These are phyloP conservation scores for Glycine soja DNA, from an alignment of 306 rosid species.

Conservation along the genomic window DNA sequence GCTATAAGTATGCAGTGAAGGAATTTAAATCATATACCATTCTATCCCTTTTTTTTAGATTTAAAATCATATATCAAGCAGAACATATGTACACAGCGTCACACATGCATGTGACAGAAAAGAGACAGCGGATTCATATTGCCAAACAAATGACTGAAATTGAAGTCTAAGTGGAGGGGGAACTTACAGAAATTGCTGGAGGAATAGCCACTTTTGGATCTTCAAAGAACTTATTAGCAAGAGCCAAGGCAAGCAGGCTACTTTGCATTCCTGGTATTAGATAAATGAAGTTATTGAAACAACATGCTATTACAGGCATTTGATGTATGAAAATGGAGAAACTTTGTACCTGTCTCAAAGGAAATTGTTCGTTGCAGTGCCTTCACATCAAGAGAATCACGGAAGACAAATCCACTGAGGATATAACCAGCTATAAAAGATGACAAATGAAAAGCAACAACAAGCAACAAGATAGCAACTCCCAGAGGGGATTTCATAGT, in stretches of 20 bases:
- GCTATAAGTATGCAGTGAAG: conserved; percentile 35
- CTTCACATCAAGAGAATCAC: conserved; percentile 64
- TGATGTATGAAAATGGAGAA: conserved; percentile 25
- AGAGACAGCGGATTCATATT: neutral
- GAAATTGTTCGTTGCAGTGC: conserved; percentile 90
- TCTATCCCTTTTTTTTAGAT: neutral
- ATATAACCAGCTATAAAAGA: conserved; percentile 81
- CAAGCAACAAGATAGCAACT: conserved; percentile 62
- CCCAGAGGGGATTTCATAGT: conserved; percentile 84
- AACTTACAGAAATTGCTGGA: conserved; percentile 93
- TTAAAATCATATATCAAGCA: conserved; percentile 16
- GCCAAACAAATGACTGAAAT: neutral
- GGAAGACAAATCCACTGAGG: conserved; percentile 73
- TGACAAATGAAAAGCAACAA: conserved; percentile 74
- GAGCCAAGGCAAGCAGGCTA: conserved; percentile 97
- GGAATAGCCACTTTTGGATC: conserved; percentile 86
- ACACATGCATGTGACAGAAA: neutral
- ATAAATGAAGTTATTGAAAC: conserved; percentile 30
- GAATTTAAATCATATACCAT: neutral
- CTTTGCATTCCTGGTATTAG: conserved; percentile 88
- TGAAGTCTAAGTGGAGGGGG: conserved; percentile 35
- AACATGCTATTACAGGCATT: conserved; percentile 27
- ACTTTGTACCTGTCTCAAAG: conserved; percentile 79
- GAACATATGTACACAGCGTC: neutral
- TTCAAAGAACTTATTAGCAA: conserved; percentile 86